Conservation (phyloP, 108 stramenopile species). For the Aurantiochytrium sp. region DNA sequence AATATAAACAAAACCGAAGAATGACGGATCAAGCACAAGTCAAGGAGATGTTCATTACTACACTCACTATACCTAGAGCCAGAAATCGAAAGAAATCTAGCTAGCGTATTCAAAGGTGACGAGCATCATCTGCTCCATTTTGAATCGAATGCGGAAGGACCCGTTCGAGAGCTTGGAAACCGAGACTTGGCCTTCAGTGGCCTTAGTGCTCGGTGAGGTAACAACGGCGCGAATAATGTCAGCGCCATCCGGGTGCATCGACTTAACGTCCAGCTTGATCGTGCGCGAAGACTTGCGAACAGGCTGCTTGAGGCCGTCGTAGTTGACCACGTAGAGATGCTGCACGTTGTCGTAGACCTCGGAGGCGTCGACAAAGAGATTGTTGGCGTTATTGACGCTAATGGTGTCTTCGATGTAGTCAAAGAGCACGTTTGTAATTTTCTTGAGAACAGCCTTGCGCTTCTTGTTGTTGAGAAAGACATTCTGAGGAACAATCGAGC, state of each 20-base stretch:
- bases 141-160: background rate
- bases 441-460: background rate
- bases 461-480: background rate
- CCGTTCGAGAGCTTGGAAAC: background rate
- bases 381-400: background rate
- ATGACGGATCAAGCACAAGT: no score
- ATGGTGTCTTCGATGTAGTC: background rate
- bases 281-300: background rate
- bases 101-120: background rate
- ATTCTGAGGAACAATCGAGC: background rate
- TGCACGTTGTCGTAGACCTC: background rate
- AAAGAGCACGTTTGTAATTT: background rate
- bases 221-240: background rate
- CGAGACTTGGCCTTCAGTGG: background rate
- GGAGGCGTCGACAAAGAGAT: background rate
- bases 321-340: constrained; percentile 4
- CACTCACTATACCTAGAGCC: no score
- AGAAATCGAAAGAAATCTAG: no score
- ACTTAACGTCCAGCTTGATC: background rate
- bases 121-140: background rate
- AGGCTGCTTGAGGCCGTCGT: constrained; percentile 6
- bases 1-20: no score
- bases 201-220: background rate
- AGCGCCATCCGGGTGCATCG: background rate
- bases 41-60: no score